Conservation (phyloP, 2,329 filamentous ascomycete genomes). For the Leptographium radiaticola region DNA sequence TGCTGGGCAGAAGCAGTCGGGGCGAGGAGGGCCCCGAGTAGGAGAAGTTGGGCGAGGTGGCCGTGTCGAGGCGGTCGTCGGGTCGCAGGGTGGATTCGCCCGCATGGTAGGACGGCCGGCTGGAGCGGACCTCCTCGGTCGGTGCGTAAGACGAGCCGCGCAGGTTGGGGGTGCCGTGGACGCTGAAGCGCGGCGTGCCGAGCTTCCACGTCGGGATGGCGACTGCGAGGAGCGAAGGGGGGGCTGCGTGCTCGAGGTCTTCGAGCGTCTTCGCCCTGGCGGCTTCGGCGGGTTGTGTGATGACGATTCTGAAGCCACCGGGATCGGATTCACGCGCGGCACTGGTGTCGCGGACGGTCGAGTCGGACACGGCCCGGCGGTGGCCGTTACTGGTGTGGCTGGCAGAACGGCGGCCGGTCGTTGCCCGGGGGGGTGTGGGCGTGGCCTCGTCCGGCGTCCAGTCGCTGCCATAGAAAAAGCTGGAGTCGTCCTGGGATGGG, state of each 20-base stretch:
- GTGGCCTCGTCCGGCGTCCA: conserved; percentile 30
- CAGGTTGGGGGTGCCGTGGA: conserved; percentile 61
- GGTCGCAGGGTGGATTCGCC: conserved; percentile 24
- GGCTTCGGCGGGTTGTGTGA: conserved; percentile 55
- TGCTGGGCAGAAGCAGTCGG: background rate
- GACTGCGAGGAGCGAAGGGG: conserved; percentile 45
- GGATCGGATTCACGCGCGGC: conserved; percentile 40
- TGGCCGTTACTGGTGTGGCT: conserved; percentile 23
- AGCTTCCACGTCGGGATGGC: conserved; percentile 75
- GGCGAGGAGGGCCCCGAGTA: background rate
- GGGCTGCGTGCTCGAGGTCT: conserved; percentile 27
- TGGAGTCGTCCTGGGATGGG: background rate
- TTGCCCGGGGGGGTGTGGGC: conserved; percentile 13
- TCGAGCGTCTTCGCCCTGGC: conserved; percentile 50
- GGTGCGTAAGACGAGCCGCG: conserved; percentile 71
- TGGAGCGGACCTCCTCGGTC: conserved; percentile 57
- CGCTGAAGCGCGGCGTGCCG: conserved; percentile 69
- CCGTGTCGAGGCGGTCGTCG: conserved; percentile 9
- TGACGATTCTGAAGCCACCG: conserved; percentile 67
- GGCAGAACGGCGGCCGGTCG: background rate
- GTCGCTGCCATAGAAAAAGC: conserved; percentile 20
- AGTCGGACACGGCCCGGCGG: conserved; percentile 61
- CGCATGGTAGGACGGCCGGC: conserved; percentile 25
- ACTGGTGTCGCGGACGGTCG: conserved; percentile 55
- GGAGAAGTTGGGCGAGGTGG: background rate